Evolutionary conservation across 2,329 filamentous ascomycete species (phyloP).

Genomic region (Monosporascus sp.): DNA sequence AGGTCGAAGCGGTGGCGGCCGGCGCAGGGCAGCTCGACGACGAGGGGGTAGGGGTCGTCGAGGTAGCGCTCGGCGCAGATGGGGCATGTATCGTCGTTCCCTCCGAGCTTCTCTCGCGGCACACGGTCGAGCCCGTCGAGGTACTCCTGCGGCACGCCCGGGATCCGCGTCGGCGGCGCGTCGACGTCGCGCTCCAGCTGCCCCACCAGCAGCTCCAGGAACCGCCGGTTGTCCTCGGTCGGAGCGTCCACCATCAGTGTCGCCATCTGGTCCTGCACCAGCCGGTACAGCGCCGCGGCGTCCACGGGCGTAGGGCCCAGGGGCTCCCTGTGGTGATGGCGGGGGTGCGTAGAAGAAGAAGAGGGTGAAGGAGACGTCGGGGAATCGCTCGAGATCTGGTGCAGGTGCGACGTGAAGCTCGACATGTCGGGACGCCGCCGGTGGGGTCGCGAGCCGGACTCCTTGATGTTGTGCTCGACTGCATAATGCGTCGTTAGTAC

Average conservation of each 20-base stretch:
- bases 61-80: constrained; percentile 59
- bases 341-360: background rate
- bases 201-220: constrained; percentile 45
- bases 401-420: constrained; percentile 54
- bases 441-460: constrained; percentile 32
- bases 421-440: constrained; percentile 58
- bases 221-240: constrained; percentile 39
- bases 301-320: constrained; percentile 57
- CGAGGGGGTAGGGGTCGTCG: constrained; percentile 57
- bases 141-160: constrained; percentile 54
- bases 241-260: constrained; percentile 46
- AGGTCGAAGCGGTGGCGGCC: constrained; percentile 55
- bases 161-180: constrained; percentile 45
- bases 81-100: constrained; percentile 48
- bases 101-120: constrained; percentile 40
- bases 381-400: constrained; percentile 40
- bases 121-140: constrained; percentile 57
- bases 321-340: constrained; percentile 44
- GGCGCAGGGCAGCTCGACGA: constrained; percentile 60
- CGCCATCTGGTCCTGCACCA: constrained; percentile 55
- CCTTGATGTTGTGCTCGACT: constrained; percentile 62
- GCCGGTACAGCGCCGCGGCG: constrained; percentile 50
- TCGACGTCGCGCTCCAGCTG: constrained; percentile 46
- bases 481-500: background rate
- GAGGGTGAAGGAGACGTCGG: constrained; percentile 20